Conservation (phyloP, 2,329 filamentous ascomycete genomes). For the Colletotrichum tamarilloi region DNA sequence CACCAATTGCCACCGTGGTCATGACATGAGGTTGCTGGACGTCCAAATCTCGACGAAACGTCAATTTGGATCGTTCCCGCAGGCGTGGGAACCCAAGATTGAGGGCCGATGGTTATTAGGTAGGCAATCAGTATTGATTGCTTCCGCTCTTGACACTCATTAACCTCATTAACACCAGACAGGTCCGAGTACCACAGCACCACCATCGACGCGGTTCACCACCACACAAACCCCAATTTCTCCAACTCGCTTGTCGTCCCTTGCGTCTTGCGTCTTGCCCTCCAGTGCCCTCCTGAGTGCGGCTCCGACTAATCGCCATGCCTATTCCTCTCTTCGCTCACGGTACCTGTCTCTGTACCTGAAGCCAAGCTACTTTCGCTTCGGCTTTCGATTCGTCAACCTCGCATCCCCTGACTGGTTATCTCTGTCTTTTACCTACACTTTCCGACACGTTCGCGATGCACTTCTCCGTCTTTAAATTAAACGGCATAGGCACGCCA, state of each 20-base stretch:
- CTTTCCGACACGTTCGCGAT: constrained; percentile 4
- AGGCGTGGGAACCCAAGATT: not conserved
- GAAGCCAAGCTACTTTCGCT: constrained; percentile 28
- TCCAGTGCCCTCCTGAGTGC: not conserved
- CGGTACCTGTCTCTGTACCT: constrained; percentile 28
- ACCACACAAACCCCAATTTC: constrained; percentile 4
- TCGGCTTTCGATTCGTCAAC: constrained; percentile 1
- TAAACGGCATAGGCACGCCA: not conserved
- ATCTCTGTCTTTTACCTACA: not conserved
- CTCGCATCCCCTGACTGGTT: not conserved
- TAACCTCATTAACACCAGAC: constrained; percentile 11
- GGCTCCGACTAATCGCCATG: constrained; percentile 4
- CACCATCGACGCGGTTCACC: not conserved
- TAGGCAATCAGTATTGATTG: constrained; percentile 12
- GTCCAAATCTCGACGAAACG: not conserved
- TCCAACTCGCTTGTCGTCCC: constrained; percentile 21
- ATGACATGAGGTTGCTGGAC: not conserved
- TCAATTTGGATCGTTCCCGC: not conserved
- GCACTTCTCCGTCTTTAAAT: constrained; percentile 19
- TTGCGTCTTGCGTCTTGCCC: not conserved
- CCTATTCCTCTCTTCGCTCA: not conserved
- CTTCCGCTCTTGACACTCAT: not conserved
- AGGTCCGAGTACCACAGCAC: constrained; percentile 6
- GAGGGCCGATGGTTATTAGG: constrained; percentile 11
- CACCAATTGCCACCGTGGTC: too few relatives aligned